Evolutionary conservation across 208 protist species (phyloP), one percentile per base, ranked within the genome.

Genomic region (Leishmania arabica): DNA sequence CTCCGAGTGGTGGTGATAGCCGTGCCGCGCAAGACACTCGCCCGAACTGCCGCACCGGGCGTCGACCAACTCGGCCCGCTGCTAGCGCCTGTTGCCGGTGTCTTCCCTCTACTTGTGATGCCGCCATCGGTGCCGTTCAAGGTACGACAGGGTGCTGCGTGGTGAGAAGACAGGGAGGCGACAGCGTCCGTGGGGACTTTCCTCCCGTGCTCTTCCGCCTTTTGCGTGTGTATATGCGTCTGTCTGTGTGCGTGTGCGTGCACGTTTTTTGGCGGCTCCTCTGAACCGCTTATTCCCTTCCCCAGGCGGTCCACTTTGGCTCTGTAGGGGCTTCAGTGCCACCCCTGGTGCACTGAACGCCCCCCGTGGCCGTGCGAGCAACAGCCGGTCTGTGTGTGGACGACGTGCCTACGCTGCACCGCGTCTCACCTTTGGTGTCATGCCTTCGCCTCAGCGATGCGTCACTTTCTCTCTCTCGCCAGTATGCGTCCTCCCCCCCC

Each of bases 81-180:
- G 45, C 78, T 86, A 27, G 78, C 73, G 40, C 78, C 78, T 5
- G 71, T 79, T 45, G 72, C 54, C 17, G 77, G 65, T 11, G 74
- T 86, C 11, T 82, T 86, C 77, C 82, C 82, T 21, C 74, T 86
- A 17, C 78, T 86, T 47, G 53, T 86, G 24, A 75, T 79, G 17
- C 82, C 82, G 27, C 82, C 82, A 24, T 49, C 60, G 19, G 54
- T 79, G 5, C 82, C 82, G 27, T 56, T 54, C 1, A 75, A 75
- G 56, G 54, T 53, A 40, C 82, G 82, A 13, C 82, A 86, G 27
- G 82, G 82, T 40, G 56, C 66, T 0, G 74, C 42, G 62, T 77
- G 77, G 65, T 71, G 51, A 31, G 17, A 64, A 11, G 40, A 42
- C 45, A 7, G 1, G 42, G 13, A 21, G 42, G 8, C 47, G 8